These are phyloP conservation scores for Elsinoe arachidis DNA, from an alignment of 2,329 filamentous ascomycete genomes.

Conservation along the genomic window DNA sequence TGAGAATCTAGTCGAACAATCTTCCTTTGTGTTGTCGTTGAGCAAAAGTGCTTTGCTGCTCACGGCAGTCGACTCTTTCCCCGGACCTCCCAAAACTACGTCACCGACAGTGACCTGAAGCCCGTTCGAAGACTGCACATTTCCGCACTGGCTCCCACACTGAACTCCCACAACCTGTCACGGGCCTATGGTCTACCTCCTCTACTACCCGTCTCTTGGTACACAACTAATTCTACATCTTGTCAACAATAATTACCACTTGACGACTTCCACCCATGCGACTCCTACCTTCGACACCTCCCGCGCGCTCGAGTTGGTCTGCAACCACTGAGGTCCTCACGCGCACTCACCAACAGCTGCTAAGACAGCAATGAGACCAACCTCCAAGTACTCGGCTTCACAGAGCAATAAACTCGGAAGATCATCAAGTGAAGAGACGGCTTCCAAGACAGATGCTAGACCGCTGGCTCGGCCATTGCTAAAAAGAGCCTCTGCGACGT, in stretches of 20 bases:
- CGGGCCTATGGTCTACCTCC: neutral
- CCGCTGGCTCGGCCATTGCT: neutral
- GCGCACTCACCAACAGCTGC: neutral
- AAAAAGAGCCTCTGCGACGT: conserved; percentile 5
- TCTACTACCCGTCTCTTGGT: neutral
- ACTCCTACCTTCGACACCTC: neutral
- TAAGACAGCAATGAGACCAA: neutral
- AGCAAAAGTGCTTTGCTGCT: neutral
- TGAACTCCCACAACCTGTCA: neutral
- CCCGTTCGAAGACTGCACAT: neutral
- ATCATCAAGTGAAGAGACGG: neutral
- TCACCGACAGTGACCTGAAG: neutral
- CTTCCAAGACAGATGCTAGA: neutral
- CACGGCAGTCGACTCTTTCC: neutral
- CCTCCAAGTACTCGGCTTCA: neutral
- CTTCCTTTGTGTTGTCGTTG: neutral
- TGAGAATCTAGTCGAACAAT: neutral
- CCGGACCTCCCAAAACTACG: neutral
- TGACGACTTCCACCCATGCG: neutral
- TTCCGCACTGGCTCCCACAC: neutral
- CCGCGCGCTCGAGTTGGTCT: conserved; percentile 9
- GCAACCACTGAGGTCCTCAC: neutral
- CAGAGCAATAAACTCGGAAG: neutral
- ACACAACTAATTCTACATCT: neutral
- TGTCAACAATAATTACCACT: neutral